Conservation (phyloP, 495 filamentous ascomycete species). For the Filosporella fistucella region DNA sequence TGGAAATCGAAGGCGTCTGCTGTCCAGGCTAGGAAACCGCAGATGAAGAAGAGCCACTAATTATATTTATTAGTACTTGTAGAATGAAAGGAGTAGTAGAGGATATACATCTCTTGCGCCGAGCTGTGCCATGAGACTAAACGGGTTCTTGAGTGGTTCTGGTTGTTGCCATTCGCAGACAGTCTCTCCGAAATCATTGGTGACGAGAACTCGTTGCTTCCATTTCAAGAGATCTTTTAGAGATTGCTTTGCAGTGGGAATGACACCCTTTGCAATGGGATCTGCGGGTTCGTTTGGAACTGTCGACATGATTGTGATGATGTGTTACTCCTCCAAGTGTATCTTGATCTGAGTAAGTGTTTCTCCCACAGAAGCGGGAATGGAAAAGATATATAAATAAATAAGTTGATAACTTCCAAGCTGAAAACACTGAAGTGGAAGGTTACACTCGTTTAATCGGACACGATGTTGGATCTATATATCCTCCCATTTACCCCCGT, state of each 20-base stretch:
- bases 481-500: too few species aligned
- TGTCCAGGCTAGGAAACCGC: slow-evolving; percentile 60
- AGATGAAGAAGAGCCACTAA: slow-evolving; percentile 62
- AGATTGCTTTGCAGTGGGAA: slow-evolving; percentile 54
- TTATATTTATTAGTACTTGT: background rate
- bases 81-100: background rate
- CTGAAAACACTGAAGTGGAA: background rate
- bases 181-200: slow-evolving; percentile 50
- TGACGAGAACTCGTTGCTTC: slow-evolving; percentile 61
- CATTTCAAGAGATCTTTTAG: slow-evolving; percentile 61
- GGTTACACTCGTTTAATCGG: background rate
- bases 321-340: background rate
- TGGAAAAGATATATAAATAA: background rate
- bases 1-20: slow-evolving; percentile 77
- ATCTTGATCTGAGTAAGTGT: background rate
- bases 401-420: background rate
- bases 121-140: slow-evolving; percentile 54
- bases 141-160: slow-evolving; percentile 53
- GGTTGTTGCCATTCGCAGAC: slow-evolving; percentile 57
- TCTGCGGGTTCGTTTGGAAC: slow-evolving; percentile 46
- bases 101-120: slow-evolving; percentile 23
- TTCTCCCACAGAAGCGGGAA: background rate
- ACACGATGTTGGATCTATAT: too few species aligned
- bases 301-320: background rate
- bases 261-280: slow-evolving; percentile 51